Conservation (phyloP, 2,329 filamentous ascomycete genomes). For the Lecanicillium sp. region DNA sequence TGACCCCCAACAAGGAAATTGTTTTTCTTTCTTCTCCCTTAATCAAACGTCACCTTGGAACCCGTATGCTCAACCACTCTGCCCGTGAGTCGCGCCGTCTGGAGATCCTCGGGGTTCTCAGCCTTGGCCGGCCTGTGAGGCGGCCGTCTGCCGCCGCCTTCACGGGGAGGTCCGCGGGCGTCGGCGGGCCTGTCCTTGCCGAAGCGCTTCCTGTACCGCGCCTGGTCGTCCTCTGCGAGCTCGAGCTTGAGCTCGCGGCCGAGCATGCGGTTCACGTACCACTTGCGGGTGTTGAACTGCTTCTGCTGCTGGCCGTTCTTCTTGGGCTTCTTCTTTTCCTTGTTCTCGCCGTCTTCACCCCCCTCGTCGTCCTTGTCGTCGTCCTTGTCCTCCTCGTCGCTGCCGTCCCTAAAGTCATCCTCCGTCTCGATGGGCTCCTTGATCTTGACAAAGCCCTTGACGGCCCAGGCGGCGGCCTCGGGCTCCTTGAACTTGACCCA, state of each 20-base stretch:
- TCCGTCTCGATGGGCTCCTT: slow-evolving; percentile 58
- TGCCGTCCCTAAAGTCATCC: slow-evolving; percentile 51
- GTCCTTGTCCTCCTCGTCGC: slow-evolving; percentile 28
- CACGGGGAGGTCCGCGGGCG: slow-evolving; percentile 18
- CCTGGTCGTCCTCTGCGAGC: slow-evolving; percentile 85
- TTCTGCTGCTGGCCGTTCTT: slow-evolving; percentile 38
- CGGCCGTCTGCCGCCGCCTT: slow-evolving; percentile 19
- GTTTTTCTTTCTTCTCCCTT: slow-evolving; percentile 20
- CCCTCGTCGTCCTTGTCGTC: neutral
- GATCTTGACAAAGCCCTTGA: slow-evolving; percentile 74
- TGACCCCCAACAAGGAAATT: slow-evolving; percentile 4
- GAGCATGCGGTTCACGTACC: slow-evolving; percentile 80
- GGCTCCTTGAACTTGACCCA: slow-evolving; percentile 89
- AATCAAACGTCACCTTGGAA: slow-evolving; percentile 79
- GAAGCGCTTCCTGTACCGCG: slow-evolving; percentile 89
- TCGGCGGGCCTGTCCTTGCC: slow-evolving; percentile 60
- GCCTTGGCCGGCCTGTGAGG: slow-evolving; percentile 35
- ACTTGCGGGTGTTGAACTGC: slow-evolving; percentile 58
- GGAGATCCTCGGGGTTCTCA: slow-evolving; percentile 41
- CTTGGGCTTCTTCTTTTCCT: slow-evolving; percentile 31
- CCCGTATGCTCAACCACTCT: slow-evolving; percentile 73
- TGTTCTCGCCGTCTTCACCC: slow-evolving; percentile 35
- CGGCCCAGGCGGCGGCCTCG: slow-evolving; percentile 60
- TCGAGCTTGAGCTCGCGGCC: slow-evolving; percentile 82
- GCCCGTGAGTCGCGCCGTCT: slow-evolving; percentile 63